Base-by-base conservation (phyloP, 257 asterid species). In the Vinca minor region DNA sequence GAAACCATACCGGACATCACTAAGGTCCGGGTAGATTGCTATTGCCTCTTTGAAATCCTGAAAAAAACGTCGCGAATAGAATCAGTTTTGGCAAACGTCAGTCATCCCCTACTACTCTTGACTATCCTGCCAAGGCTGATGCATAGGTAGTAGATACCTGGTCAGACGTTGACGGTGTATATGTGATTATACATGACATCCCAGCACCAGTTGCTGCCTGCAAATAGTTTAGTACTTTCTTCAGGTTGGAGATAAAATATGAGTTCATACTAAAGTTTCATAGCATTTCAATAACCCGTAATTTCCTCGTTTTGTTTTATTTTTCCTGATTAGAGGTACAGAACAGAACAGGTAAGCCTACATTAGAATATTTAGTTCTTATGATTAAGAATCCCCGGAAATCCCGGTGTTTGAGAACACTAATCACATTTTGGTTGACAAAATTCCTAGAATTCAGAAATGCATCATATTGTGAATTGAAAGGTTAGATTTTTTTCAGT, bases 201-300 rank as follows among this genome's bases (percentile, higher is more conserved):
- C 97, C 94, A 25, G 97, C 98, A 45, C 89, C 81, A 9, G 80
- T 84, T 67, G 98, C 98, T 4, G 97, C 98, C 96, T 89, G 84
- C 74, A 79, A 34, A 66, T 8, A 28, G 8, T 17, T 63, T 9
- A 49, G 20, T 69, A 21, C 26, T 46, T 31, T 39, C 25, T 2
- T 25, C 8, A n/a, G 53, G 18, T 39, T 23, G 21, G 36, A 23
- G 26, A 61, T 23, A 13, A 20, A 11, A 10, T 35, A 17, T 38
- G 13, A 38, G 10, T 38, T 8, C 44, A 4, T n/a, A n/a, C n/a
- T n/a, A n/a, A n/a, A n/a, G n/a, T 8, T 1, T 15, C 4, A 23
- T 34, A 20, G 4, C 35, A 2, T n/a, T 34, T 35, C 31, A 4
- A 20, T n/a, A n/a, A n/a, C n/a, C n/a, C n/a, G n/a, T n/a, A 56